Base-by-base conservation (phyloP, 139 green algal genomes). In the Dunaliella sp. region DNA sequence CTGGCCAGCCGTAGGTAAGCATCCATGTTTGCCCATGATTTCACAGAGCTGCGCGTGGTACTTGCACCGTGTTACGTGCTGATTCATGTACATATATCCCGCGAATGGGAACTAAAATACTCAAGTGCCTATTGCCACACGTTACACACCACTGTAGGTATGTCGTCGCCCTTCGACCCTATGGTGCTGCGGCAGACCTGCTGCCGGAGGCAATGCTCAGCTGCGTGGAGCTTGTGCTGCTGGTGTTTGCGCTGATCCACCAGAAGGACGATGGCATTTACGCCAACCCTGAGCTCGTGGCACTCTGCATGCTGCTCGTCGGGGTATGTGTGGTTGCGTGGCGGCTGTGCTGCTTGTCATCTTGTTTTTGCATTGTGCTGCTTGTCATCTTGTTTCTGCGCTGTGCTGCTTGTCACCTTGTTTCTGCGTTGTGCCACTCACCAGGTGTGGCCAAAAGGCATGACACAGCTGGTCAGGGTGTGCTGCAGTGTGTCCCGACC, bases 121-220 rank as follows among this genome's bases (percentile, higher is more conserved):
- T n/a, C n/a, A n/a, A n/a, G 28, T 78, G 28, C 73, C 7, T 22
- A 3, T 78, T 12, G 16, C 73, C 73, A 78, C n/a, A 22, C 16
- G 48, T 65, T 78, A n/a, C n/a, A n/a, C n/a, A n/a, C n/a, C n/a
- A n/a, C n/a, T 33, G n/a, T 33, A 78, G 73, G 76, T 81, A 83
- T 31, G 37, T 83, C 2, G 3, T 78, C n/a, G 38, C 38, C 1
- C 21, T 83, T n/a, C 74, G 83, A 32, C 83, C 83, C 12, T 87
- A 57, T 74, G n/a, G 25, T 1, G 30, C 37, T 30, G 0, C 36
- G 16, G 0, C 16, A 24, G 31, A 1, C 21, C 32, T 78, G 37
- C 31, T 73, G 37, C 37, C 30, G 31, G 83, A 87, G 83, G 2
- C 21, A 33, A 37, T 36, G 32, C 21, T 87, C 37, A 28, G 75